Evolutionary conservation across 805 yeast genomes (phyloP), one percentile per base, ranked within the genome.

Genomic region (Blastobotrys robertii): DNA sequence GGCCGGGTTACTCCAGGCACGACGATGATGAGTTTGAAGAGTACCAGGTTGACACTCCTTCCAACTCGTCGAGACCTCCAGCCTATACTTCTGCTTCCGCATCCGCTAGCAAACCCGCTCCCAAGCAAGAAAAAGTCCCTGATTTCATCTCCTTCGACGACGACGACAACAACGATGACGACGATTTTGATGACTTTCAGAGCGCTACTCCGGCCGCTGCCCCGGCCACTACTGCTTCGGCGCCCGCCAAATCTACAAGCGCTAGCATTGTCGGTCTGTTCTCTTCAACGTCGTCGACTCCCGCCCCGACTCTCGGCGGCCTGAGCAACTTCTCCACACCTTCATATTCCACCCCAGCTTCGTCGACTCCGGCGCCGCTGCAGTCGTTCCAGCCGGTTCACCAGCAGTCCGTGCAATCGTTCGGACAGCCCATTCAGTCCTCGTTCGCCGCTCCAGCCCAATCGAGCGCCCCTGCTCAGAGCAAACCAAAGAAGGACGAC

Each of bases 111-210:
- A 19, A 19, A 19, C 25, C 25, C 19, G 30, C 44, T n/a, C 8
- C 37, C 41, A 14, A 12, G 15, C 13, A 37, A 37, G 16, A 32
- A 10, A 30, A 44, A 30, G 47, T 45, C 3, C 48, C 47, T 8
- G 57, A 53, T 34, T 48, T 53, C 34, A 47, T 52, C 38, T 44
- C 47, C 11, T 54, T 54, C 45, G 58, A 53, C 40, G 55, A 51
- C 38, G 52, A 43, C 30, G 50, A 41, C 13, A 42, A 42, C 8
- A 76, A 66, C n/a, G 70, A 66, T 44, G 79, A 75, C 47, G 80
- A 75, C 48, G 80, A 75, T 47, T 74, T 75, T 56, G 82, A 74
- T 50, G 83, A 78, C 51, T 78, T 78, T 69, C 81, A 77, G 57
- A 57, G 67, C 36, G 79, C 81, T n/a, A 75, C 78, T 12, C 70